A percentile compares a stretch with the other conserved stretches of the same genome.
phyloP scores from a whole-genome alignment of 805 yeast species.

The Candida verbasci region DNA sequence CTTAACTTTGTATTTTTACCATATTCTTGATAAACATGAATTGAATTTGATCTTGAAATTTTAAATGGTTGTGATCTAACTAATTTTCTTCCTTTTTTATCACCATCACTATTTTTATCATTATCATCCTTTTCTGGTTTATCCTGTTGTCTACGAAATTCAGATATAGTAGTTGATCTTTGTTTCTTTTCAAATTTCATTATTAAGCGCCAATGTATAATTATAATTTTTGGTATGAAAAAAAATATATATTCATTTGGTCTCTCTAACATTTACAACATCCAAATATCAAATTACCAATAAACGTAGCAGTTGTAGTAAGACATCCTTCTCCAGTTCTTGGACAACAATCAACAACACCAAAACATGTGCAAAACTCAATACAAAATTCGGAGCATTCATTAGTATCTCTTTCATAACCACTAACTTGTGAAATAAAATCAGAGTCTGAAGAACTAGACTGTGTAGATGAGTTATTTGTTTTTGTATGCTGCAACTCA shows the following conservation, averaged over 20 bases:
- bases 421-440: slow-evolving; percentile 18
- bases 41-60: slow-evolving; percentile 9
- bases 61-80: slow-evolving; percentile 6
- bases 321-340: slow-evolving; percentile 37
- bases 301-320: slow-evolving; percentile 30
- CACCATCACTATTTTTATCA: neutral
- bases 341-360: slow-evolving; percentile 38
- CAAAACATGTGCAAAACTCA: slow-evolving; percentile 35
- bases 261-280: slow-evolving; percentile 17
- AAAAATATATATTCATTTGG: neutral
- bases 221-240: neutral
- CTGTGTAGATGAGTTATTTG: neutral
- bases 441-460: slow-evolving; percentile 1
- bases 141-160: neutral
- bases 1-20: slow-evolving; percentile 1
- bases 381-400: slow-evolving; percentile 41
- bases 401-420: slow-evolving; percentile 33
- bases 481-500: neutral
- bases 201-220: neutral
- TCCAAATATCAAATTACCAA: slow-evolving; percentile 31
- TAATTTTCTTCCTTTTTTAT: neutral
- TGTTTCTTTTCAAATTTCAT: slow-evolving; percentile 1
- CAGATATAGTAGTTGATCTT: slow-evolving; percentile 9
- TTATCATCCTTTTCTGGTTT: neutral
- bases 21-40: slow-evolving; percentile 7